Conservation (phyloP, 306 rosid species). For the Prunus armeniaca region DNA sequence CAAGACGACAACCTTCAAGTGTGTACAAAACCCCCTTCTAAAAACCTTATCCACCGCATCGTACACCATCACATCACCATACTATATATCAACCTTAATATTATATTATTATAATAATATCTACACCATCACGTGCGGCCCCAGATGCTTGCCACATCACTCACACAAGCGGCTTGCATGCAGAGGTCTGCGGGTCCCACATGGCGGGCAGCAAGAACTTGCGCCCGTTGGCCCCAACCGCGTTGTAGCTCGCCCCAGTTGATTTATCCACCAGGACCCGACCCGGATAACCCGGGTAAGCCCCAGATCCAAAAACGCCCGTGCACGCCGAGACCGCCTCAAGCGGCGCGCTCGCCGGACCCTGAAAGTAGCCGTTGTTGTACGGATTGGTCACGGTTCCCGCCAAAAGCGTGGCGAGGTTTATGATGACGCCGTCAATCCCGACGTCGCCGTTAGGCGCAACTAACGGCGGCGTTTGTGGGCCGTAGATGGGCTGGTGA, state of each 20-base stretch:
- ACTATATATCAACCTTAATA: neutral
- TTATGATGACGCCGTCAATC: conserved; percentile 80
- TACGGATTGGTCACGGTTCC: conserved; percentile 93
- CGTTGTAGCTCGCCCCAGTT: conserved; percentile 77
- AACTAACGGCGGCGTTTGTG: conserved; percentile 72
- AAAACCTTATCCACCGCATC: conserved; percentile 31
- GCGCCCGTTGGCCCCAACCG: conserved; percentile 62
- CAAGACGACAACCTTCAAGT: conserved; percentile 45
- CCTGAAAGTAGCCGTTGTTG: conserved; percentile 79
- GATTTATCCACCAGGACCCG: conserved; percentile 46
- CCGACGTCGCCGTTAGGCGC: conserved; percentile 97
- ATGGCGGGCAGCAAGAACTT: conserved; percentile 76
- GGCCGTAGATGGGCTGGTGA: conserved; percentile 90
- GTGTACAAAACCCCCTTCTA: neutral
- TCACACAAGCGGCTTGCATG: conserved; percentile 72
- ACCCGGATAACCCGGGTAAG: conserved; percentile 91
- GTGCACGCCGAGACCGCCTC: conserved; percentile 92
- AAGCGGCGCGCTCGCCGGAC: conserved; percentile 68
- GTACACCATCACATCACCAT: neutral
- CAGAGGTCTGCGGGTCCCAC: conserved; percentile 83
- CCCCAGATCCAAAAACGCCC: conserved; percentile 65
- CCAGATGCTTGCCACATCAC: neutral
- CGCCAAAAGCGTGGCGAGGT: conserved; percentile 79
- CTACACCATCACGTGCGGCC: neutral
- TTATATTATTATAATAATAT: neutral